Conservation (phyloP, 140 eudicot species). For the Oenanthe javanica region DNA sequence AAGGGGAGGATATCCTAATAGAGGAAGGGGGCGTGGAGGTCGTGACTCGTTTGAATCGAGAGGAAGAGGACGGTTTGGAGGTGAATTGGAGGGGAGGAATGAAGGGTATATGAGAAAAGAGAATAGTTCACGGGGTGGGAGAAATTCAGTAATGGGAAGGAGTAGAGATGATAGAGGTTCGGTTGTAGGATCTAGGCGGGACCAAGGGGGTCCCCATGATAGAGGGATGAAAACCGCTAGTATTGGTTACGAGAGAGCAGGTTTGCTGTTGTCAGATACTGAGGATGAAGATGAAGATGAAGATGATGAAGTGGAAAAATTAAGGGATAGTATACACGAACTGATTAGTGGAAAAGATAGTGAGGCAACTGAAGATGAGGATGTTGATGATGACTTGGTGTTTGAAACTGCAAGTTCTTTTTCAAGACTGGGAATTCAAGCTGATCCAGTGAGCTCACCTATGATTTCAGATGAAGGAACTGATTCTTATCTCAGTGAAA, state of each 20-base stretch:
- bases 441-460: conserved; percentile 14
- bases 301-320: conserved; percentile 20
- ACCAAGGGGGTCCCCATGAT: conserved; percentile 19
- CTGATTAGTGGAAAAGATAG: conserved; percentile 54
- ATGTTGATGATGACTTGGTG: conserved; percentile 13
- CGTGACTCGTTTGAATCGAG: conserved; percentile 6
- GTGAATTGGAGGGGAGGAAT: conserved; percentile 20
- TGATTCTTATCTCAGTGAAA: conserved; percentile 77
- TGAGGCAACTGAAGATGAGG: conserved; percentile 33
- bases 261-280: conserved; percentile 23
- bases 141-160: conserved; percentile 9
- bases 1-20: background rate
- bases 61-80: conserved; percentile 18
- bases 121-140: conserved; percentile 14
- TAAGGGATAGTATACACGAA: conserved; percentile 37
- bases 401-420: conserved; percentile 18
- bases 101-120: conserved; percentile 26
- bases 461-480: conserved; percentile 31
- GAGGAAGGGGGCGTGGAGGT: conserved; percentile 12
- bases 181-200: conserved; percentile 10
- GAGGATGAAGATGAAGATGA: conserved; percentile 23
- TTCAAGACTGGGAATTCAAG: background rate
- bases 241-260: conserved; percentile 27
- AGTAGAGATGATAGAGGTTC: conserved; percentile 18
- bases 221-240: conserved; percentile 28